phyloP scores from a whole-genome alignment of 2,329 filamentous ascomycete species.

The Zymoseptoria passerinii region DNA sequence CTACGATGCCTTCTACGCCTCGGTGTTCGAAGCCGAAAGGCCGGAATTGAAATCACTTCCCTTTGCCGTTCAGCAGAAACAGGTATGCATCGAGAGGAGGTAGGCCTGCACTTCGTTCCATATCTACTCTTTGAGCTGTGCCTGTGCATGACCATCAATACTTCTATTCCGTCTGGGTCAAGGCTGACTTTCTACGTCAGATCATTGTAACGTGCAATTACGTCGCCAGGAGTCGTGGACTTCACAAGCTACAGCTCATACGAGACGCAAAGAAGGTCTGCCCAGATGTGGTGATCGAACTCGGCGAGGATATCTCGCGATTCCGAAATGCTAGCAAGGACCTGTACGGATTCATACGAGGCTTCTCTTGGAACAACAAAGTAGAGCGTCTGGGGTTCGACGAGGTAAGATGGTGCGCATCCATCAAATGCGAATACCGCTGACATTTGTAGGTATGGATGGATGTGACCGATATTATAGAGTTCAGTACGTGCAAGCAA shows the following conservation, averaged over 20 bases:
- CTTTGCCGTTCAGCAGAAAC: slow-evolving; percentile 83
- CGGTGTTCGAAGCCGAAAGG: slow-evolving; percentile 75
- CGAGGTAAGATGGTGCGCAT: slow-evolving; percentile 49
- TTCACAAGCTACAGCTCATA: slow-evolving; percentile 79
- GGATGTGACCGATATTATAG: slow-evolving; percentile 78
- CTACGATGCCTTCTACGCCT: slow-evolving; percentile 91
- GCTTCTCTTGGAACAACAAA: slow-evolving; percentile 67
- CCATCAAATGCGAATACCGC: background rate
- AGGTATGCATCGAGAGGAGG: slow-evolving; percentile 49
- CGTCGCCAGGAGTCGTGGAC: slow-evolving; percentile 61
- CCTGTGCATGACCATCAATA: background rate
- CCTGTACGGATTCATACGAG: slow-evolving; percentile 63
- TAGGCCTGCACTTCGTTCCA: background rate
- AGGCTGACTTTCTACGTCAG: background rate
- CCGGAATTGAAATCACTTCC: slow-evolving; percentile 64
- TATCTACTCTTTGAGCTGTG: background rate
- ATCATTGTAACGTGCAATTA: slow-evolving; percentile 82
- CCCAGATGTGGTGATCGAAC: slow-evolving; percentile 74
- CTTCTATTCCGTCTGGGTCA: background rate
- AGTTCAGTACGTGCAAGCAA: slow-evolving; percentile 53
- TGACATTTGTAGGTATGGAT: slow-evolving; percentile 47
- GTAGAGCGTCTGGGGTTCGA: slow-evolving; percentile 83
- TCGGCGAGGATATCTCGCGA: slow-evolving; percentile 76
- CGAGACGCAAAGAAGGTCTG: slow-evolving; percentile 71
- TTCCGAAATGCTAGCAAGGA: slow-evolving; percentile 82